These are phyloP conservation scores for Pichia sporocuriosa DNA, from an alignment of 805 yeast genomes.

Conservation along the genomic window DNA sequence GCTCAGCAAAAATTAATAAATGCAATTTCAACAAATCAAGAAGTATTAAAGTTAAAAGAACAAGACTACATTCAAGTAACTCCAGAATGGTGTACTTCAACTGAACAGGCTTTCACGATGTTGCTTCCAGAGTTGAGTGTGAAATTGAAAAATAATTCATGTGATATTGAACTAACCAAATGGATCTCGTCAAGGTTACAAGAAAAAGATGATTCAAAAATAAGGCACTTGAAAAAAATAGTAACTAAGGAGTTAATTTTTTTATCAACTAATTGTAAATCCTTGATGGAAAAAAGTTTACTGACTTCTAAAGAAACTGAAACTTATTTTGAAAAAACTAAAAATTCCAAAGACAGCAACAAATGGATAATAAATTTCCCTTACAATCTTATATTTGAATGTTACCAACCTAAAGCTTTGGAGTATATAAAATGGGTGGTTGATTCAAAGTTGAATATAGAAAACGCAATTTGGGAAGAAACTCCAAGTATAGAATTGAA, in stretches of 20 bases:
- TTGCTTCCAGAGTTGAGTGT: neutral
- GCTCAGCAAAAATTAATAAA: constrained; percentile 8
- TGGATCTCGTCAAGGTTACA: too few relatives aligned
- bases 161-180: too few relatives aligned
- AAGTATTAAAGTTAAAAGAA: neutral
- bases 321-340: too few relatives aligned
- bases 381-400: too few relatives aligned
- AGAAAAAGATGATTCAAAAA: neutral
- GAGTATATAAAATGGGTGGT: neutral
- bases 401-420: too few relatives aligned
- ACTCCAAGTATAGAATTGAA: neutral
- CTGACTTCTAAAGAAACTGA: too few relatives aligned
- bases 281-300: neutral
- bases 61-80: neutral
- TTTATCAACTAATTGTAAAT: neutral
- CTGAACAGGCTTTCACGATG: neutral
- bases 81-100: neutral
- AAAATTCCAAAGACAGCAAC: too few relatives aligned
- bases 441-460: neutral
- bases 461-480: neutral
- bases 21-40: neutral
- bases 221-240: neutral
- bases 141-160: neutral
- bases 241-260: neutral
- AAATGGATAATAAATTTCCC: too few relatives aligned